Evolutionary conservation across 257 asterid genomes (phyloP), one percentile per base, ranked within the genome.

Genomic region (Paulownia fortunei): DNA sequence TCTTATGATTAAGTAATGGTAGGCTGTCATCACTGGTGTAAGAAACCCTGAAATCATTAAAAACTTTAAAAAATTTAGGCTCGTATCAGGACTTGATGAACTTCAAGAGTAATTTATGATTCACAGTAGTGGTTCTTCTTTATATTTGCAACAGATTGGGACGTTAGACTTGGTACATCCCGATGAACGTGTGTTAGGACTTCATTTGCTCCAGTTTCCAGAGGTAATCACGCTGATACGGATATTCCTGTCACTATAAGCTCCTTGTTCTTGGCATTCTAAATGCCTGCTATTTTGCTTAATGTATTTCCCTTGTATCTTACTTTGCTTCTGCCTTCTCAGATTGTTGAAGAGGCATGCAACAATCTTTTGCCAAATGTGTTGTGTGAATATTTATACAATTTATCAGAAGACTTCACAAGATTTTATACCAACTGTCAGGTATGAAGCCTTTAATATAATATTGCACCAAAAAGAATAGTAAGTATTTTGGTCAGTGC

Each of bases 261-360:
- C 37, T 13, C 24, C 2, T 42, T 56, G 12, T 34, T 6, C 47
- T 6, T 16, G 37, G 46, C 69, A 32, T 27, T 39, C 18, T 26
- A 47, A 61, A 60, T 23, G n/a, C 49, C 41, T 2, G 10, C 18
- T 41, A 12, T 10, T 36, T 66, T 34, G 36, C 71, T 58, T 63
- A 6, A 26, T 60, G 68, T 37, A 23, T 67, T 66, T 8, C 24
- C 56, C 8, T 52, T 71, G 49, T 71, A 55, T 67, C 80, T 79
- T 67, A 80, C 74, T n/a, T 8, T 73, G 46, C 67, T 67, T 67
- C 16, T 62, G 61, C 65, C 34, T 63, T 79, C 73, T 65, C 85
- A 96, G 98, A 76, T 86, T 72, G 99, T 93, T 30, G 93, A 92
- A 80, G 98, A 93, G 67, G 90, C 97, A 13, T 90, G 94, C 77